Base-by-base conservation (phyloP, 2,329 filamentous ascomycete genomes). In the Phyllosticta citrichinensis region DNA sequence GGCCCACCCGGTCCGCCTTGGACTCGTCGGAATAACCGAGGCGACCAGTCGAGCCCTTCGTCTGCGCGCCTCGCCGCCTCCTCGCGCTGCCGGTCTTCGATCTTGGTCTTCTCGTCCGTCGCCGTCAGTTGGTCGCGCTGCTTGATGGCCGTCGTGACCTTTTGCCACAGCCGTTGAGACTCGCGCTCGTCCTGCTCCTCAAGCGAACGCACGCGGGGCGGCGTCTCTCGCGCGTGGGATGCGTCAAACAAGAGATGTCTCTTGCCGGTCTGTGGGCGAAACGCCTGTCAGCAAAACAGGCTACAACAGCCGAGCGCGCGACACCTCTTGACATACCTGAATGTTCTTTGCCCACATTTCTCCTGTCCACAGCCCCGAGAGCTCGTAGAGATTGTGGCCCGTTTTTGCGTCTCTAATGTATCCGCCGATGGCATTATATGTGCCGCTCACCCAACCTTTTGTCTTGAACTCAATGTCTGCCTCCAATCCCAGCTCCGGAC, bases 381-480 rank as follows among this genome's bases (percentile, higher is more conserved):
- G 80, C 73, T 99, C 94, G 70, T 86, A 97, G n/a, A 97, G 80
- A 6, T 87, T 77, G 73, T 97, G 92, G 35, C 90, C 91, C 0
- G 89, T 92, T 70, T 87, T 86, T 65, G 92, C 90, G 66, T 92
- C 90, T 75, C 88, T 96, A 76, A 99, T 96, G 51, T 81, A 86
- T 9, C 94, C 94, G 9, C 91, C 91, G 68, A 99, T 96, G 47
- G 91, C 91, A 70, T 99, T 97, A 76, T 99, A 99, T 1, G 89
- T 94, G 8, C 94, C 94, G 58, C 91, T 87, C 65, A 99, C 93
- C 83, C 95, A 99, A 5, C 94, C 94, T 76, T 97, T 97, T 58
- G 91, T 95, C 78, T 97, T 97, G 82, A 99, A 99, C 66, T 99
- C 94, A 63, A 99, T 86, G 71, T 99, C 93, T 63, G 91, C 93